A percentile compares a stretch with the other conserved stretches of the same genome.
These are phyloP conservation scores for Thyridium curvatum DNA, from an alignment of 2,329 filamentous ascomycete genomes.

Conservation along the genomic window DNA sequence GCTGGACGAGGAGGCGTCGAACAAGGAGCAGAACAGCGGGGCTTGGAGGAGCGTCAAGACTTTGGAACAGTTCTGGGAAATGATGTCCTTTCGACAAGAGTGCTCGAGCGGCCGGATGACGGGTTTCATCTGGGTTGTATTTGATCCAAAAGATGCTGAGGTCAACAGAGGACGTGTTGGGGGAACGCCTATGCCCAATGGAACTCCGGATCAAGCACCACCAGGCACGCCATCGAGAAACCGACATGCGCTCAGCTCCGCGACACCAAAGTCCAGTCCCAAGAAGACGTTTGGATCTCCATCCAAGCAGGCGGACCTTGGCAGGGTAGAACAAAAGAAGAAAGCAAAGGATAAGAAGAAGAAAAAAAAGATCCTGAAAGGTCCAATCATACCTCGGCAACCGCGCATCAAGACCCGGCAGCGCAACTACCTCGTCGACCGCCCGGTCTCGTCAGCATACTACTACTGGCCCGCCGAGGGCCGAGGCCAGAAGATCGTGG, in stretches of 20 bases:
- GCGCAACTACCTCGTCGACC: slow-evolving; percentile 41
- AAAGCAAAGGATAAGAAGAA: slow-evolving; percentile 32
- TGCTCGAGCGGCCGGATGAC: slow-evolving; percentile 89
- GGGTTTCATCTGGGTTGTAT: slow-evolving; percentile 90
- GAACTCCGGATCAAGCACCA: too few relatives aligned
- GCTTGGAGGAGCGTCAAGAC: slow-evolving; percentile 79
- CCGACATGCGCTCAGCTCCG: too few relatives aligned
- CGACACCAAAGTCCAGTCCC: slow-evolving; percentile 16
- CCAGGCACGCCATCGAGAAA: too few relatives aligned
- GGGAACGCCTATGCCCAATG: slow-evolving; percentile 16
- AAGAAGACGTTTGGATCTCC: slow-evolving; percentile 17
- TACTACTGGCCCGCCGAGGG: slow-evolving; percentile 60
- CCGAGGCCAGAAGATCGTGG: slow-evolving; percentile 57
- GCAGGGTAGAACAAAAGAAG: slow-evolving; percentile 20
- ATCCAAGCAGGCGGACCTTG: slow-evolving; percentile 6
- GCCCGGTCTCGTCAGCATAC: slow-evolving; percentile 49
- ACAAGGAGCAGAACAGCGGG: slow-evolving; percentile 51
- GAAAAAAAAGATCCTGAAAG: slow-evolving; percentile 43
- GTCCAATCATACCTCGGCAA: slow-evolving; percentile 55
- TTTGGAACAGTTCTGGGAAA: slow-evolving; percentile 94
- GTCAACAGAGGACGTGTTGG: not conserved
- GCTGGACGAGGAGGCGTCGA: slow-evolving; percentile 74
- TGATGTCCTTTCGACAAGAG: slow-evolving; percentile 95
- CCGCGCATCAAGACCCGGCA: slow-evolving; percentile 58
- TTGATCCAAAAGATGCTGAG: slow-evolving; percentile 45